Base-by-base conservation (phyloP, 1,284 basidiomycete species). In the Melampsora abietis-canadensis region DNA sequence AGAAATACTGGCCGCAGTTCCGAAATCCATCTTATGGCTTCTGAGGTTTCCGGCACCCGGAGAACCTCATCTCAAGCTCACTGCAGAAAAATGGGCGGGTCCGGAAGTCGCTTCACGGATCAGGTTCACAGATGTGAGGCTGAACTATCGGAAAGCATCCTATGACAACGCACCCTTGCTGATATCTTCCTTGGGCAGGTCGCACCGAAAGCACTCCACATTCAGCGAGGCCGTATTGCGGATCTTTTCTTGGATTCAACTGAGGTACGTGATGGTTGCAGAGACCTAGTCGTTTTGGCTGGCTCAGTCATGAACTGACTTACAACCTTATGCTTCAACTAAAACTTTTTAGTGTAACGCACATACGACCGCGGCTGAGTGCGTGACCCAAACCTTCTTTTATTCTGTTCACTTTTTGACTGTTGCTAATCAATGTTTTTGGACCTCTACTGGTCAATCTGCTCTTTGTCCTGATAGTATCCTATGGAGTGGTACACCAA, bases 181-280 rank as follows among this genome's bases (percentile, higher is more conserved):
- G 31, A 62, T 30, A 12, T 34, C 15, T 69, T 34, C 19, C 59
- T 30, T 63, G n/a, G n/a, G 4, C 27, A 67, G 76, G 57, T 63
- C 27, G 64, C 66, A 0, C 80, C 80, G 7, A 88, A 88, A 81
- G 85, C 85, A 64, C 81, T 83, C 8, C 87, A 88, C 77, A 85
- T 88, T 70, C 80, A 84, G 67, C 85, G 87, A 34, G 85, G 84
- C 3, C 81, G 86, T 30, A 85, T 87, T 15, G 85, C 86, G 2
- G 87, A 88, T 77, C 81, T 88, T 17, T 86, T 88, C 77, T 81
- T 88, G n/a, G 87, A 88, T 78, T 88, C 87, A 1, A 84, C 84
- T 10, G 87, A 88, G 83, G 86, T 85, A 51, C 31, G 84, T 34
- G 15, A 19, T 37, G 27, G 30, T 61, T 65, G 8, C 34, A 34